phyloP scores from a whole-genome alignment of 305 asterid species.

The Petunia hybrid region DNA sequence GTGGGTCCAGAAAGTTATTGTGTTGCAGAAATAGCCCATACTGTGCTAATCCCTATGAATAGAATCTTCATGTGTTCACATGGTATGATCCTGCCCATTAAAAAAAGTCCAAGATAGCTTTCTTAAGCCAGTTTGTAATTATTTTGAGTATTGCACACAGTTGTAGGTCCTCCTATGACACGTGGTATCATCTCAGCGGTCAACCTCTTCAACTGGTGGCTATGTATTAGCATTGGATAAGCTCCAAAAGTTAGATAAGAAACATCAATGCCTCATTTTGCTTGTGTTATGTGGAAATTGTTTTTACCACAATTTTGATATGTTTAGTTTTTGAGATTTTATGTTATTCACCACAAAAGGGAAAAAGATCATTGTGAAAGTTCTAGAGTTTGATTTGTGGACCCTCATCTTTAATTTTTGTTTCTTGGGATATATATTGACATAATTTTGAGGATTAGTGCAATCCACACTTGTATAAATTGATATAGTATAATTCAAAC shows the following conservation, averaged over 20 bases:
- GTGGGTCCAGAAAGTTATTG: neutral
- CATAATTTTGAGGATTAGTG: neutral
- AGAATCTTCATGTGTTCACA: conserved; percentile 41
- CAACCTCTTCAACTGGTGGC: neutral
- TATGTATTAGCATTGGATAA: conserved; percentile 42
- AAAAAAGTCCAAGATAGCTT: conserved; percentile 34
- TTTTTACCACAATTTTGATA: neutral
- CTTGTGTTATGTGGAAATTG: neutral
- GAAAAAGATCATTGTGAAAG: neutral
- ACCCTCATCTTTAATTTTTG: neutral
- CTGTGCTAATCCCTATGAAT: neutral
- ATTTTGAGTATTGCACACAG: conserved; percentile 38
- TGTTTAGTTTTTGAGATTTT: neutral
- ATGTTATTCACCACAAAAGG: neutral
- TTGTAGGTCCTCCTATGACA: conserved; percentile 26
- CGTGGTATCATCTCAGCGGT: conserved; percentile 45
- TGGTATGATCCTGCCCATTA: neutral
- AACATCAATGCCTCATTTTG: conserved; percentile 6
- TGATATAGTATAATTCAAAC: neutral
- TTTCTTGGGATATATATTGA: neutral
- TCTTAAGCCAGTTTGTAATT: conserved; percentile 26
- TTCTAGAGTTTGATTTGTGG: conserved; percentile 12
- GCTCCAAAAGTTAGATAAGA: conserved; percentile 50
- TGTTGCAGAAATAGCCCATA: conserved; percentile 2
- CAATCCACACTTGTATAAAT: neutral